Conservation (phyloP, 164 flowering plant species). For the Hamamelis virginiana region DNA sequence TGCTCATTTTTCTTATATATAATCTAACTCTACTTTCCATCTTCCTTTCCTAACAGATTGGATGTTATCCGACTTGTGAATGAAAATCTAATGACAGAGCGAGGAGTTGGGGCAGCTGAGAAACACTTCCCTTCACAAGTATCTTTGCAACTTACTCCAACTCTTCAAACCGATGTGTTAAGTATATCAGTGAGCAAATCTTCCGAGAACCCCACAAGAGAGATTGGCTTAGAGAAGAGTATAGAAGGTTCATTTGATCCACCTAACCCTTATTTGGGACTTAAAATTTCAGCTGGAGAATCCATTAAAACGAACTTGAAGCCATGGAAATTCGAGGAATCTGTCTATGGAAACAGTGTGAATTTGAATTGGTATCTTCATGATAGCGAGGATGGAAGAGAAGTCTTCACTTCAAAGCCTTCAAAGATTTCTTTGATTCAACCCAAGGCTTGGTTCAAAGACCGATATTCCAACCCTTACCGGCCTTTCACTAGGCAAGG, state of each 20-base stretch:
- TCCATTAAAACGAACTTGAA: conserved; percentile 50
- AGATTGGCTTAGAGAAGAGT: conserved; percentile 53
- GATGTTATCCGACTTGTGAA: conserved; percentile 62
- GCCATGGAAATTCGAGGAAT: conserved; percentile 94
- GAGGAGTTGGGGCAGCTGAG: conserved; percentile 71
- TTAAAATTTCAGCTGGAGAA: conserved; percentile 59
- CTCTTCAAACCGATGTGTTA: conserved; percentile 49
- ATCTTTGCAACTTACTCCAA: conserved; percentile 74
- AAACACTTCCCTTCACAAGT: conserved; percentile 91
- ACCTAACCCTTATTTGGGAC: conserved; percentile 44
- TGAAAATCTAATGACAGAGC: conserved; percentile 50
- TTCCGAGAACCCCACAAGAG: conserved; percentile 68
- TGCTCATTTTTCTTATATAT: not conserved
- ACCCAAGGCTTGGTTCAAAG: conserved; percentile 80
- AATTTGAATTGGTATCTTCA: conserved; percentile 81
- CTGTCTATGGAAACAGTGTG: conserved; percentile 60
- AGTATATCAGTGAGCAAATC: conserved; percentile 85
- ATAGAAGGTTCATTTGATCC: conserved; percentile 62
- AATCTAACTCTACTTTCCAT: not conserved
- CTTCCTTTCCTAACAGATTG: conserved; percentile 39
- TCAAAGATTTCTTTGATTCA: conserved; percentile 52
- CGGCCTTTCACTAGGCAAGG: conserved; percentile 87
- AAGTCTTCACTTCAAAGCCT: conserved; percentile 76
- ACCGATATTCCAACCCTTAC: conserved; percentile 66
- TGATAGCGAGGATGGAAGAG: conserved; percentile 68